Evolutionary conservation across 1,284 basidiomycete genomes (phyloP).

Genomic region (Austroboletus olivaceoglutinosus): DNA sequence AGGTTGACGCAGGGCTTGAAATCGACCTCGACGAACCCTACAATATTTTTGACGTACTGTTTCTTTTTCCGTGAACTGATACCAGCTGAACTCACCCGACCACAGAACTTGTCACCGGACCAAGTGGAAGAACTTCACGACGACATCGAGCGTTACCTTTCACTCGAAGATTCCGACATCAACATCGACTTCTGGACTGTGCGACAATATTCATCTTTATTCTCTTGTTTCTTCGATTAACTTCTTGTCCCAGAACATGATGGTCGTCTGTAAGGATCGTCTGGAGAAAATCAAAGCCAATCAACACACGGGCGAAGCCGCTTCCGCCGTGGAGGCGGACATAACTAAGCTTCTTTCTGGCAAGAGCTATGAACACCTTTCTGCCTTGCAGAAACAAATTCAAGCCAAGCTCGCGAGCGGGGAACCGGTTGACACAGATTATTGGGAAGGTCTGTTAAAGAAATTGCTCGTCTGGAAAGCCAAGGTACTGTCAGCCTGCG

Average conservation of each 20-base stretch:
- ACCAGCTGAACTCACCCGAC: constrained; percentile 20
- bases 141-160: constrained; percentile 91
- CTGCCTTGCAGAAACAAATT: constrained; percentile 80
- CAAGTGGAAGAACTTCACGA: constrained; percentile 93
- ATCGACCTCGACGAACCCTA: constrained; percentile 99
- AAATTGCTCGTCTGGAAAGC: constrained; percentile 97
- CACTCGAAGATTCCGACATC: constrained; percentile 79
- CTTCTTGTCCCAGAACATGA: constrained; percentile 71
- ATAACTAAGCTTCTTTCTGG: constrained; percentile 72
- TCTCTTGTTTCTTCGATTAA: constrained; percentile 7
- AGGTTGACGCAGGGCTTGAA: constrained; percentile 85
- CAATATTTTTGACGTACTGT: constrained; percentile 87
- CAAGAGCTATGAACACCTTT: constrained; percentile 83
- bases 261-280: constrained; percentile 92
- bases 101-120: constrained; percentile 77
- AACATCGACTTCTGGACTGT: constrained; percentile 98
- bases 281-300: constrained; percentile 72
- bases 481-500: constrained; percentile 54
- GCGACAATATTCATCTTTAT: constrained; percentile 33
- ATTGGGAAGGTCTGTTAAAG: constrained; percentile 93
- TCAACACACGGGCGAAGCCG: constrained; percentile 60
- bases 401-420: constrained; percentile 87
- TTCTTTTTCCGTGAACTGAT: neutral
- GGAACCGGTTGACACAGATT: constrained; percentile 95
- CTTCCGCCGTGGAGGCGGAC: constrained; percentile 78